A percentile compares a stretch with the other conserved stretches of the same genome.
These are phyloP conservation scores for Lactarius evosmus DNA, from an alignment of 768 basidiomycete genomes.

Conservation along the genomic window DNA sequence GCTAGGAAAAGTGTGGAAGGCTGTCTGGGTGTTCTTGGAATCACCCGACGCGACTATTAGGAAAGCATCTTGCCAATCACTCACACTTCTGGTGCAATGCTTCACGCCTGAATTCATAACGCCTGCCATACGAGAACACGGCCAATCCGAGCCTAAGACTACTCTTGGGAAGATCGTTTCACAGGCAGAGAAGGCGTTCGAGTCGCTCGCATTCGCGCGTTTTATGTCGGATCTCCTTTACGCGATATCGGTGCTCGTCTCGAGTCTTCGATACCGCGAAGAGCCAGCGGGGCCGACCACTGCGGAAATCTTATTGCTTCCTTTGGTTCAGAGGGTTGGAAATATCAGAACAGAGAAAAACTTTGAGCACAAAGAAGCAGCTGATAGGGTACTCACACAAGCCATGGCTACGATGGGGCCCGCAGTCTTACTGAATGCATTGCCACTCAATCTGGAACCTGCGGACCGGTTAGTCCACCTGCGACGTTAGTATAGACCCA, in stretches of 20 bases:
- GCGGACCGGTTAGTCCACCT: conserved; percentile 58
- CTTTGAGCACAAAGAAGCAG: conserved; percentile 89
- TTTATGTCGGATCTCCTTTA: conserved; percentile 78
- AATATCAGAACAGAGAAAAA: conserved; percentile 72
- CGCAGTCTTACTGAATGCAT: conserved; percentile 60
- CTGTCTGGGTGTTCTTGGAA: conserved; percentile 74
- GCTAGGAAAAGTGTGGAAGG: conserved; percentile 67
- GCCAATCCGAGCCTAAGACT: conserved; percentile 44
- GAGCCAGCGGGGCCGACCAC: conserved; percentile 48
- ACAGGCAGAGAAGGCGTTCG: conserved; percentile 64
- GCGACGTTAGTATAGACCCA: not conserved
- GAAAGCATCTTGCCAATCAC: conserved; percentile 59
- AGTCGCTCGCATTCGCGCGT: conserved; percentile 67
- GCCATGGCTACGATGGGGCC: conserved; percentile 89
- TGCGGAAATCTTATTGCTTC: conserved; percentile 66
- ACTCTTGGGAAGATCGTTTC: conserved; percentile 60
- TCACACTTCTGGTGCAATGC: conserved; percentile 63
- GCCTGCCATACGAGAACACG: conserved; percentile 47
- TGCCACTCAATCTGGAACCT: conserved; percentile 88
- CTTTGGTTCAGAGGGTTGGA: conserved; percentile 66
- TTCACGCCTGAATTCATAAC: conserved; percentile 62
- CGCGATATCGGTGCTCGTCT: conserved; percentile 67
- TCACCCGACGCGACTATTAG: conserved; percentile 58
- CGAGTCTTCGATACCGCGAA: conserved; percentile 52
- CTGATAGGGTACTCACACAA: conserved; percentile 71